Evolutionary conservation across 371 early-diverging fungal genomes (phyloP).

Genomic region (Capniomyces stellatus): DNA sequence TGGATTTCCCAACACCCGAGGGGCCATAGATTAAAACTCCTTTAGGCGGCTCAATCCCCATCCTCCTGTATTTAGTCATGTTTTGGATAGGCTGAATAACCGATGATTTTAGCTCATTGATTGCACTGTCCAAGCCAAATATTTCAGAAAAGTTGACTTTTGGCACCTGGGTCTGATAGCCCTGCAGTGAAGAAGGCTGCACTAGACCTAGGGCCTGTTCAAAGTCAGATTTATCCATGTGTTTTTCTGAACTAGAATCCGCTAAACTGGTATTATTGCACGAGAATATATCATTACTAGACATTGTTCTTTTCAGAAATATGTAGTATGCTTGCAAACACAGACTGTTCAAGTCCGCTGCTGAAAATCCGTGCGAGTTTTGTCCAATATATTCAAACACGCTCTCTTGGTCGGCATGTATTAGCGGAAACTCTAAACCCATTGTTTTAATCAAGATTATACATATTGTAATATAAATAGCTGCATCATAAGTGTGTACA

Average conservation of each 20-base stretch:
- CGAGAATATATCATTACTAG: too few relatives aligned
- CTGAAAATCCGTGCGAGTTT: conserved; percentile 33
- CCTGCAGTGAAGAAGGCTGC: conserved; percentile 38
- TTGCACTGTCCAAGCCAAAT: conserved; percentile 32
- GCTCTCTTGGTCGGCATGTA: not conserved
- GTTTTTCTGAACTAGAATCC: too few relatives aligned
- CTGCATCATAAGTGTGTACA: too few relatives aligned
- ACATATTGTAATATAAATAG: not conserved
- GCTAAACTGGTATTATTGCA: too few relatives aligned
- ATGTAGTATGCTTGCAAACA: conserved; percentile 33
- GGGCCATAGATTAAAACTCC: conserved; percentile 83
- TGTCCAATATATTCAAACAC: conserved; percentile 8
- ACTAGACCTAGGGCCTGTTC: conserved; percentile 25
- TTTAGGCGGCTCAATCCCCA: conserved; percentile 85
- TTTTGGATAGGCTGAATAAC: conserved; percentile 67
- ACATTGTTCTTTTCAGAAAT: conserved; percentile 25
- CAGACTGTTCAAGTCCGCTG: conserved; percentile 50
- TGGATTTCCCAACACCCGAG: conserved; percentile 94
- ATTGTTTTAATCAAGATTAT: not conserved
- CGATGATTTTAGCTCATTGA: conserved; percentile 28
- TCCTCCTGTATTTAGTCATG: conserved; percentile 57
- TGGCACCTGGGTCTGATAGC: conserved; percentile 38
- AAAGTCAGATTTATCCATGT: conserved; percentile 19
- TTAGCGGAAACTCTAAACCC: conserved; percentile 6
- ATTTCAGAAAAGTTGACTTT: conserved; percentile 38